A percentile compares a stretch with the other conserved stretches of the same genome.
Evolutionary conservation across 2,329 filamentous ascomycete species (phyloP).

Genomic region (Ophiosphaerella korrae): DNA sequence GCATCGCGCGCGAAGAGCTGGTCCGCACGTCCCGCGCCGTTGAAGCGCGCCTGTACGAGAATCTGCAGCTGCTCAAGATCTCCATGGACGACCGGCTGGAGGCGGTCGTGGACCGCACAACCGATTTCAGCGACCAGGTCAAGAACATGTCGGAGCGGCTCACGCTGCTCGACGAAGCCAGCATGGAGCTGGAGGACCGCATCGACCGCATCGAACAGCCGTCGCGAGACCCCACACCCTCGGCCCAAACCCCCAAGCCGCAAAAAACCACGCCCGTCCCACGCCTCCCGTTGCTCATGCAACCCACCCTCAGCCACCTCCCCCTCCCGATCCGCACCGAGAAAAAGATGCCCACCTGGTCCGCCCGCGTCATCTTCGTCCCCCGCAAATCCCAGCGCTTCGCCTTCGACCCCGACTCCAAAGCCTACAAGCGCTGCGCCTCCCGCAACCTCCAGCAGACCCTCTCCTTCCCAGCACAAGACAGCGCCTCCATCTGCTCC

Average conservation of each 20-base stretch:
- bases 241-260: constrained; percentile 34
- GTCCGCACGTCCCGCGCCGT: constrained; percentile 39
- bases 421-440: constrained; percentile 45
- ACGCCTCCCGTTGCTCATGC: constrained; percentile 35
- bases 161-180: constrained; percentile 46
- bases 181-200: constrained; percentile 48
- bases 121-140: constrained; percentile 45
- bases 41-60: constrained; percentile 45
- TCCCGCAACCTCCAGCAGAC: constrained; percentile 48
- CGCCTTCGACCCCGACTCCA: constrained; percentile 47
- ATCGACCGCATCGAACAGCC: constrained; percentile 42
- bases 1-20: constrained; percentile 41
- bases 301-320: constrained; percentile 37
- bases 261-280: constrained; percentile 28
- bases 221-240: constrained; percentile 39
- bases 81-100: constrained; percentile 49
- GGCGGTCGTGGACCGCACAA: constrained; percentile 48
- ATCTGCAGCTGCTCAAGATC: constrained; percentile 46
- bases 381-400: constrained; percentile 44
- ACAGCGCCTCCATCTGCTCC: constrained; percentile 42
- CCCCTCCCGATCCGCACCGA: constrained; percentile 47
- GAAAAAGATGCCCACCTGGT: constrained; percentile 47
- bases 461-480: constrained; percentile 42
- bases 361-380: constrained; percentile 45
- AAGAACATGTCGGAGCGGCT: constrained; percentile 44